Evolutionary conservation across 139 green algal genomes (phyloP).

Genomic region (Tetradesmus obliquus): DNA sequence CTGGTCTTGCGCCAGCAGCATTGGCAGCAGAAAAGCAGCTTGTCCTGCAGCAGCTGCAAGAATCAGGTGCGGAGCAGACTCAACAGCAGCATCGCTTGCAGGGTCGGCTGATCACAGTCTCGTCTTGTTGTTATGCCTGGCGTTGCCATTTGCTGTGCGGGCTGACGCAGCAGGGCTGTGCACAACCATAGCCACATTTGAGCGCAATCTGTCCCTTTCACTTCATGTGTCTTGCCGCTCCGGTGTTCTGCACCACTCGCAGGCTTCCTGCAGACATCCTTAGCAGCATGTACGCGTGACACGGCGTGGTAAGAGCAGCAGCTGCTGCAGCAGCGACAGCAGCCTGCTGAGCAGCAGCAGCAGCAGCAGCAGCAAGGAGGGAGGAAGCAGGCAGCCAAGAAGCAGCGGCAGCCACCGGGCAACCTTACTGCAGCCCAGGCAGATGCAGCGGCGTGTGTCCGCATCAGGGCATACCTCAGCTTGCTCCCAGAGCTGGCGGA

Average conservation of each 20-base stretch:
- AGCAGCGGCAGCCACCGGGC: background rate
- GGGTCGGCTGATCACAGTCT: no score
- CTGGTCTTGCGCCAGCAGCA: no score
- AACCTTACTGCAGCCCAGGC: background rate
- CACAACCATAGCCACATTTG: no score
- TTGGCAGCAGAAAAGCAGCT: background rate
- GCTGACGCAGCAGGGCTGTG: no score
- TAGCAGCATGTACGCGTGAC: background rate
- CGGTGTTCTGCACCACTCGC: background rate
- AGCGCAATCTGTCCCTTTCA: no score
- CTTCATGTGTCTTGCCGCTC: no score
- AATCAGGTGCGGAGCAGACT: background rate
- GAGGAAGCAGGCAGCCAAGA: background rate
- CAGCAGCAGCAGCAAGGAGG: background rate
- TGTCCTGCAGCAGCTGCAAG: background rate
- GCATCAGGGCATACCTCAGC: background rate
- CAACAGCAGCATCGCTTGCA: no score
- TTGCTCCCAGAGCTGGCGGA: background rate
- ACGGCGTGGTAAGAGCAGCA: background rate
- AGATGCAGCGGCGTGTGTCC: background rate
- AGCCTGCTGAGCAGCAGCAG: background rate
- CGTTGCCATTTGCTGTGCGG: no score
- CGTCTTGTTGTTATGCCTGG: no score
- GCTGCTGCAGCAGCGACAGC: background rate
- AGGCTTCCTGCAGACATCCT: background rate